Evolutionary conservation across 2,329 filamentous ascomycete species (phyloP).

Genomic region (Trichoderma afroharzianum): DNA sequence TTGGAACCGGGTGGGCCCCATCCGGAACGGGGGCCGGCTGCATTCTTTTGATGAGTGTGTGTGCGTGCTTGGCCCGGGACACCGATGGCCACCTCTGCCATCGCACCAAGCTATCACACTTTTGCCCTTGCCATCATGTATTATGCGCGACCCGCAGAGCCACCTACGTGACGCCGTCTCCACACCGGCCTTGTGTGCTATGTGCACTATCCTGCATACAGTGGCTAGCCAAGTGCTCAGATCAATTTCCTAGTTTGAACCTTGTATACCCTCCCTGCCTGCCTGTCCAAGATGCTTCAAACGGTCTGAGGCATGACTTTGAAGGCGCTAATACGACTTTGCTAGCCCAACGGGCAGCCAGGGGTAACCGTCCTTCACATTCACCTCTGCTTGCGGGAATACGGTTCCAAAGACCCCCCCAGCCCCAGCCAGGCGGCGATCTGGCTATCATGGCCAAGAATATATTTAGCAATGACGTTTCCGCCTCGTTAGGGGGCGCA

Average conservation of each 20-base stretch:
- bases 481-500: not conserved
- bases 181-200: constrained; percentile 3
- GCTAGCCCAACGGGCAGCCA: constrained; percentile 9
- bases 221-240: not conserved
- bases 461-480: constrained; percentile 15
- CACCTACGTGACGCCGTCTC: constrained; percentile 3
- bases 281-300: not conserved
- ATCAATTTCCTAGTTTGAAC: constrained; percentile 15
- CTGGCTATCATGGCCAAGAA: not conserved
- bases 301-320: not conserved
- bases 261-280: constrained; percentile 1
- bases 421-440: not conserved
- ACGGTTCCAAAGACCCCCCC: not conserved
- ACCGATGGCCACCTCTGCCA: not conserved
- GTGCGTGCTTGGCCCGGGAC: not conserved
- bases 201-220: constrained; percentile 3
- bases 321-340: constrained; percentile 3
- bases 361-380: constrained; percentile 9
- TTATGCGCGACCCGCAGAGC: not conserved
- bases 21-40: constrained; percentile 2
- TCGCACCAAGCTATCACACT: not conserved
- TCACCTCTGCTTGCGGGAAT: not conserved
- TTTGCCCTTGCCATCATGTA: not conserved
- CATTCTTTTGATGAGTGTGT: not conserved
- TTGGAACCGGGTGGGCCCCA: not conserved